Conservation (phyloP, 768 basidiomycete species). For the Mycena belliarum region DNA sequence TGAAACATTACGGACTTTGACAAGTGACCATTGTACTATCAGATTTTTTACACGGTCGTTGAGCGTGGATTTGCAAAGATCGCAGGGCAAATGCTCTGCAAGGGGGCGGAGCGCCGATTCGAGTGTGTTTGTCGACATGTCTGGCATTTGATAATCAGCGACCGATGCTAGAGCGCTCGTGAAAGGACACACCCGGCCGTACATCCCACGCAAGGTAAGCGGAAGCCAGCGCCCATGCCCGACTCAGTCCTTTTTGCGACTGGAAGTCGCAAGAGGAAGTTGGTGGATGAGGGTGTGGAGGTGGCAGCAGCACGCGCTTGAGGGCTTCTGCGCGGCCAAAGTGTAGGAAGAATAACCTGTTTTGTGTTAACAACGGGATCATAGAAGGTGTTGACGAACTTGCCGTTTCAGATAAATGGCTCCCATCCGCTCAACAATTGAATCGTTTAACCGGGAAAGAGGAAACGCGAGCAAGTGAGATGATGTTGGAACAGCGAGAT, state of each 20-base stretch:
- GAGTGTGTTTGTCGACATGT: conserved; percentile 71
- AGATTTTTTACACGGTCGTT: conserved; percentile 68
- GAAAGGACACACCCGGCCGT: conserved; percentile 63
- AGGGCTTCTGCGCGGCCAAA: conserved; percentile 82
- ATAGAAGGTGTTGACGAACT: neutral
- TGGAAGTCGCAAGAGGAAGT: conserved; percentile 66
- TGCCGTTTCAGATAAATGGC: conserved; percentile 71
- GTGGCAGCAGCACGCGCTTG: conserved; percentile 73
- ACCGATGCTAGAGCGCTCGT: neutral
- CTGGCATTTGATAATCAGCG: conserved; percentile 34
- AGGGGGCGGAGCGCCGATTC: conserved; percentile 73
- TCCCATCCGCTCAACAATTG: conserved; percentile 68
- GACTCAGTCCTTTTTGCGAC: conserved; percentile 76
- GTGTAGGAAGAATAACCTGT: conserved; percentile 72
- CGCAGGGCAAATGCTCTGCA: conserved; percentile 67
- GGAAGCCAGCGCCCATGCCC: conserved; percentile 81
- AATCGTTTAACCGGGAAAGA: conserved; percentile 69
- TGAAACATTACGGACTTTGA: conserved; percentile 55
- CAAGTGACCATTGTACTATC: conserved; percentile 74
- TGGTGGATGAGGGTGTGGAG: conserved; percentile 76
- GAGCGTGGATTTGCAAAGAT: conserved; percentile 64
- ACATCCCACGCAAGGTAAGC: conserved; percentile 87
- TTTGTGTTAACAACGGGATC: neutral
- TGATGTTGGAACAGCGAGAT: conserved; percentile 75
- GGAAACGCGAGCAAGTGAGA: conserved; percentile 73